Conservation (phyloP, 352 stramenopile species). For the Phytophthora fragariae region DNA sequence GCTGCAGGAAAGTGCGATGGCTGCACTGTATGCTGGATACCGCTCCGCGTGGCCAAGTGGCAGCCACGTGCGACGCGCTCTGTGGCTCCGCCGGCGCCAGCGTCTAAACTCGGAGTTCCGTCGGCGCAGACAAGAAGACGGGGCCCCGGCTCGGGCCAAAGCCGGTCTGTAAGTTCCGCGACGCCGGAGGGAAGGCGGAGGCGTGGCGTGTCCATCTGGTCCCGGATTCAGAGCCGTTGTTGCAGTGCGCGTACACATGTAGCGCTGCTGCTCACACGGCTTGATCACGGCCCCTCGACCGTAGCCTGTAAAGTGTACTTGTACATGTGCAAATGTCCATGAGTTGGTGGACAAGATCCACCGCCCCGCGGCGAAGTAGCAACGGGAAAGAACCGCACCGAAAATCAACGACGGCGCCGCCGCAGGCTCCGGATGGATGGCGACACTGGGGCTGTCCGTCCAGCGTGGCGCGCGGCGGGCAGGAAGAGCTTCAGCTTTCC, state of each 20-base stretch:
- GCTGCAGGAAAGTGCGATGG: constrained; percentile 24
- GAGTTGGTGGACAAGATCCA: constrained; percentile 30
- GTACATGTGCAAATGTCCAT: no score
- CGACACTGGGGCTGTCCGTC: background rate
- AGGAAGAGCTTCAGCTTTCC: constrained; percentile 18
- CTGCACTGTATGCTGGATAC: background rate
- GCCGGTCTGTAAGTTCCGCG: constrained; percentile 1
- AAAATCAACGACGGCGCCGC: constrained; percentile 25
- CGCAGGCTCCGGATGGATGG: constrained; percentile 14
- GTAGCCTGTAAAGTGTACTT: no score
- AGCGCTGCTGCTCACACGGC: background rate
- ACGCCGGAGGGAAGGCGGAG: background rate
- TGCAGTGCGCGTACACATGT: background rate
- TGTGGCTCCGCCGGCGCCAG: constrained; percentile 20
- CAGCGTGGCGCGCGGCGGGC: background rate
- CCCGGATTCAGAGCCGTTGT: constrained; percentile 1
- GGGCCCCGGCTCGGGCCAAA: constrained; percentile 4
- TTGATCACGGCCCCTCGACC: no score
- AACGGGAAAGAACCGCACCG: constrained; percentile 35
- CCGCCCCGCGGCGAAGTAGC: constrained; percentile 10
- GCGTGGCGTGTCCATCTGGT: constrained; percentile 10
- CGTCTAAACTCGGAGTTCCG: constrained; percentile 2
- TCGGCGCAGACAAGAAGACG: constrained; percentile 10
- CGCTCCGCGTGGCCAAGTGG: constrained; percentile 25
- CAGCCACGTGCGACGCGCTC: constrained; percentile 18